These are phyloP conservation scores for Vachellia pachyceras DNA, from an alignment of 306 rosid genomes.

Conservation along the genomic window DNA sequence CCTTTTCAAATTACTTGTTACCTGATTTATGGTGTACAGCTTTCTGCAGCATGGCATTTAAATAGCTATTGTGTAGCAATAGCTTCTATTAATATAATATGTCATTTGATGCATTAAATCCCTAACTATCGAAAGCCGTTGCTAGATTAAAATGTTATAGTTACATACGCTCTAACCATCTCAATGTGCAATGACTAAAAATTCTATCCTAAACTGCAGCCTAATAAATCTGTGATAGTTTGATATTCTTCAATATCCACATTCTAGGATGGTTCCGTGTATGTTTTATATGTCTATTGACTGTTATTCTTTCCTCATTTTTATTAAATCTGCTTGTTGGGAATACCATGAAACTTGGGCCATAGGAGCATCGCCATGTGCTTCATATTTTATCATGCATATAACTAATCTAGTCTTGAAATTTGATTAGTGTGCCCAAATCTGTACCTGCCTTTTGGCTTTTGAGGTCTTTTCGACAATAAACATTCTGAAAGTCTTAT, in stretches of 20 bases:
- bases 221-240: not conserved
- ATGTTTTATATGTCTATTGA: not conserved
- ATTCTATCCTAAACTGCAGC: not conserved
- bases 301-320: not conserved
- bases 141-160: not conserved
- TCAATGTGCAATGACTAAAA: not conserved
- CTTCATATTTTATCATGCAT: not conserved
- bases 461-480: not conserved
- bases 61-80: not conserved
- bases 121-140: not conserved
- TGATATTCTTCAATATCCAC: not conserved
- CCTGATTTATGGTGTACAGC: constrained; percentile 27
- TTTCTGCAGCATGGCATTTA: constrained; percentile 13
- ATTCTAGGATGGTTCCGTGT: not conserved
- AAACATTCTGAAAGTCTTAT: not conserved
- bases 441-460: not conserved
- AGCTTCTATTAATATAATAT: not conserved
- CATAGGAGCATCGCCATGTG: too few species aligned
- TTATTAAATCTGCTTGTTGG: not conserved
- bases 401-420: not conserved
- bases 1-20: constrained; percentile 14
- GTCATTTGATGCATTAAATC: not conserved
- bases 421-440: not conserved
- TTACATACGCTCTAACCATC: not conserved
- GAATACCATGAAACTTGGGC: not conserved